These are phyloP conservation scores for Nitzschia inconspicua DNA, from an alignment of 108 stramenopile species.

Conservation along the genomic window DNA sequence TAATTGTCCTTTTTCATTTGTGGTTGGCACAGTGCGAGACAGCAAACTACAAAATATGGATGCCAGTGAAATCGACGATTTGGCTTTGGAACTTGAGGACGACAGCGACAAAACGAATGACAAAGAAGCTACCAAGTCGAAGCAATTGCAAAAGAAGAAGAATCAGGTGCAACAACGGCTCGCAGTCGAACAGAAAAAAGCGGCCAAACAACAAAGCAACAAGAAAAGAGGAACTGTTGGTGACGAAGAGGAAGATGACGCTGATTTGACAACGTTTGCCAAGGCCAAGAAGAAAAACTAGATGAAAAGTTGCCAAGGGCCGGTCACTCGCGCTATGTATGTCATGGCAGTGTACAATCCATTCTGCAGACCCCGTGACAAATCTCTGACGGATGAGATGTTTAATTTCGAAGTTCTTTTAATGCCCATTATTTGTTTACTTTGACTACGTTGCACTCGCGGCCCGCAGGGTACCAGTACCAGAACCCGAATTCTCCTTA, in stretches of 20 bases:
- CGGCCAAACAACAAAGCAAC: slow-evolving; percentile 27
- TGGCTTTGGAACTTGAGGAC: slow-evolving; percentile 31
- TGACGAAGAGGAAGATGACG: slow-evolving; percentile 46
- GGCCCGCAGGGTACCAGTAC: no score
- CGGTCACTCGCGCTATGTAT: no score
- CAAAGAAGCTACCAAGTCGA: slow-evolving; percentile 33
- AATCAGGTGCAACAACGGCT: slow-evolving; percentile 34
- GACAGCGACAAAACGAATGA: slow-evolving; percentile 36
- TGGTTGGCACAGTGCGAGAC: slow-evolving; percentile 15
- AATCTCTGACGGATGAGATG: no score
- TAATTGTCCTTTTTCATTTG: background rate
- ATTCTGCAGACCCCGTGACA: no score
- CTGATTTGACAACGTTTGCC: slow-evolving; percentile 30
- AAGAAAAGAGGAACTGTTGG: slow-evolving; percentile 27
- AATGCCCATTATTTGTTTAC: no score
- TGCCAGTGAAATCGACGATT: slow-evolving; percentile 36
- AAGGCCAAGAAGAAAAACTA: no score
- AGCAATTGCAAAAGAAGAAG: slow-evolving; percentile 48
- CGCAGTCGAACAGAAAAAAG: slow-evolving; percentile 37
- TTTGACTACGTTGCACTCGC: no score
- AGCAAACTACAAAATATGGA: slow-evolving; percentile 49
- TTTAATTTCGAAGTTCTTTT: no score
- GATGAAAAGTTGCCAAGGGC: no score
- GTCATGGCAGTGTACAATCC: no score
- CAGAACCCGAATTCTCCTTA: no score